Percentiles rank a stretch among this genome's conserved stretches.
Conservation (phyloP, 2,329 filamentous ascomycete species). For the Chrysoporthe cubensis region DNA sequence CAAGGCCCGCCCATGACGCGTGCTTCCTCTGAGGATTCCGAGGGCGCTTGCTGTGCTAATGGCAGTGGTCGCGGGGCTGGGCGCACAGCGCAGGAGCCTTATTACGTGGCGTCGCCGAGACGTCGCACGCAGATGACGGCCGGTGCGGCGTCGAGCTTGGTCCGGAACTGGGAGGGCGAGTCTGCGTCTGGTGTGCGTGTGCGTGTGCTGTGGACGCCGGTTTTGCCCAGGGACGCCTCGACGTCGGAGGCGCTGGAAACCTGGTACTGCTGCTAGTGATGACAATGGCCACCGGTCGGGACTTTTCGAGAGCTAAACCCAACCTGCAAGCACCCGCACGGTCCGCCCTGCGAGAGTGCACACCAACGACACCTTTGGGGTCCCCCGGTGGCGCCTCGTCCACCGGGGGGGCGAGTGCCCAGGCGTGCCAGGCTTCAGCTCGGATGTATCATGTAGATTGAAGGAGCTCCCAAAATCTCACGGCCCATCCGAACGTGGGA, state of each 20-base stretch:
- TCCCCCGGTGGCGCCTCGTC: no score
- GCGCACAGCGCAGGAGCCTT: neutral
- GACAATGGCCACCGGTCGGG: neutral
- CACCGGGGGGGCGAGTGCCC: neutral
- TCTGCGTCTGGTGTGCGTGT: no score
- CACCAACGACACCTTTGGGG: neutral
- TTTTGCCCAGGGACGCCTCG: neutral
- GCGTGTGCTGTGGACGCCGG: neutral
- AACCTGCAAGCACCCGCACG: slow-evolving; percentile 2
- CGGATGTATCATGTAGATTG: neutral
- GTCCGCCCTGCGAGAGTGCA: neutral
- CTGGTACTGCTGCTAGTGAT: neutral
- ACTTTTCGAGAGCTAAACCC: neutral
- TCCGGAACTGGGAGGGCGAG: neutral
- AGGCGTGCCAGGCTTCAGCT: slow-evolving; percentile 1
- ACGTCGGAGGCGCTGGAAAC: neutral
- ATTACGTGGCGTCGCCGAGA: neutral
- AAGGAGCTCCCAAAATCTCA: neutral
- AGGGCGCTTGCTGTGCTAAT: neutral
- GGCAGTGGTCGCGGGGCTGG: neutral
- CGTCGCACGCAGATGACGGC: neutral
- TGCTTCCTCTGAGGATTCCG: neutral
- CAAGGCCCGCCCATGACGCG: neutral
- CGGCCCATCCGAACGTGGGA: neutral
- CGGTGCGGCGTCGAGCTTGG: neutral